Conservation (phyloP, 2,329 filamentous ascomycete genomes). For the Alternaria incomplexa region DNA sequence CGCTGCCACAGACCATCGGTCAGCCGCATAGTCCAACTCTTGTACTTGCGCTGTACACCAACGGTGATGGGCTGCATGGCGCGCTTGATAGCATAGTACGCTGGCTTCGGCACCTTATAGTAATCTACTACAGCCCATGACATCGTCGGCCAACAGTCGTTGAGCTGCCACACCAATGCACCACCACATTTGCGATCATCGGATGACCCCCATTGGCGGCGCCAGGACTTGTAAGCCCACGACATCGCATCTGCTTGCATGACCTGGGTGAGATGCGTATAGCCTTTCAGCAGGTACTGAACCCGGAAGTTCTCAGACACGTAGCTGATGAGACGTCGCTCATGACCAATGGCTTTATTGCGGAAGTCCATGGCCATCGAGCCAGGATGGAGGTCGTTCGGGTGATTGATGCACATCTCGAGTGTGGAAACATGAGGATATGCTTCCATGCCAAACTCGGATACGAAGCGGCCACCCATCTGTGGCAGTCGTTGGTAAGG, state of each 20-base stretch:
- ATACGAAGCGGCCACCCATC: constrained; percentile 86
- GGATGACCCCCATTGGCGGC: constrained; percentile 74
- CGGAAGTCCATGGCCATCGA: constrained; percentile 93
- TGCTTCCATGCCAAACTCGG: constrained; percentile 93
- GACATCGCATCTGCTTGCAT: constrained; percentile 66
- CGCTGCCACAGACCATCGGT: constrained; percentile 42
- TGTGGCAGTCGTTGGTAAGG: constrained; percentile 85
- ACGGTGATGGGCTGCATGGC: constrained; percentile 58
- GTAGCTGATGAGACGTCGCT: constrained; percentile 83
- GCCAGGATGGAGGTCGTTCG: constrained; percentile 70
- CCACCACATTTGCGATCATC: constrained; percentile 70
- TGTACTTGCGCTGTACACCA: constrained; percentile 63
- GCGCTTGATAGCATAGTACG: constrained; percentile 73
- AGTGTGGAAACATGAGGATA: constrained; percentile 86
- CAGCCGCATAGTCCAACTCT: constrained; percentile 53
- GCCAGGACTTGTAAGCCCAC: constrained; percentile 69
- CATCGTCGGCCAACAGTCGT: constrained; percentile 85
- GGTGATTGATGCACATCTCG: constrained; percentile 70
- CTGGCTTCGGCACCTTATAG: constrained; percentile 76
- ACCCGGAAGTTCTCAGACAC: constrained; percentile 84
- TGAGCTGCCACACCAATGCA: constrained; percentile 82
- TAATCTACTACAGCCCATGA: constrained; percentile 81
- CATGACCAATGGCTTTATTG: constrained; percentile 92
- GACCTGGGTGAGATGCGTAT: constrained; percentile 62
- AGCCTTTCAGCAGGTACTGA: constrained; percentile 59